Conservation (phyloP, 345 rosid species). For the Dovyalis caffra region DNA sequence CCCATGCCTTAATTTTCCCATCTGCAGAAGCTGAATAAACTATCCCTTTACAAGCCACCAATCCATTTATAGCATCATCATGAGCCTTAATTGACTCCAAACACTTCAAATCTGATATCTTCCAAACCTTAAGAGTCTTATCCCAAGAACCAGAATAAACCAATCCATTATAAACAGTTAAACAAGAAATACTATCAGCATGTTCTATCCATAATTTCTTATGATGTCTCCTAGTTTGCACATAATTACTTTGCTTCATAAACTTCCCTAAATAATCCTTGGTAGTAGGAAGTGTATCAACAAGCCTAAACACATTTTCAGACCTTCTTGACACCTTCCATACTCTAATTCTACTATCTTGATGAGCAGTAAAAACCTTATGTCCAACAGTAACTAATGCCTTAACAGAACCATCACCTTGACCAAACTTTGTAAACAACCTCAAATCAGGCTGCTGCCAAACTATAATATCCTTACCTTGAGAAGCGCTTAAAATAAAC, state of each 20-base stretch:
- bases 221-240: conserved; percentile 30
- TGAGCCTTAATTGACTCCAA: conserved; percentile 35
- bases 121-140: conserved; percentile 33
- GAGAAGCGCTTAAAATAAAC: conserved; percentile 86
- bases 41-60: conserved; percentile 23
- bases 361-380: conserved; percentile 33
- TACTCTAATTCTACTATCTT: conserved; percentile 31
- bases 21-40: conserved; percentile 35
- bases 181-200: conserved; percentile 31
- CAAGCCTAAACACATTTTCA: conserved; percentile 30
- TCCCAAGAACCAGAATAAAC: conserved; percentile 38
- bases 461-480: conserved; percentile 90
- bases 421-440: conserved; percentile 83
- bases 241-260: conserved; percentile 35
- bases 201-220: conserved; percentile 36
- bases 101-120: conserved; percentile 31
- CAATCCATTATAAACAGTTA: conserved; percentile 14
- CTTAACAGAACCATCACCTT: conserved; percentile 52
- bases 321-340: conserved; percentile 35
- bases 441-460: conserved; percentile 98
- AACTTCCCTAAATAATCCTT: conserved; percentile 33
- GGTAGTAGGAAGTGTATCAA: conserved; percentile 27
- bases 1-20: conserved; percentile 34
- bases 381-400: conserved; percentile 27
- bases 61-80: conserved; percentile 35